Base-by-base conservation (phyloP, 108 stramenopile species). In the Cyclotella kingstonii region DNA sequence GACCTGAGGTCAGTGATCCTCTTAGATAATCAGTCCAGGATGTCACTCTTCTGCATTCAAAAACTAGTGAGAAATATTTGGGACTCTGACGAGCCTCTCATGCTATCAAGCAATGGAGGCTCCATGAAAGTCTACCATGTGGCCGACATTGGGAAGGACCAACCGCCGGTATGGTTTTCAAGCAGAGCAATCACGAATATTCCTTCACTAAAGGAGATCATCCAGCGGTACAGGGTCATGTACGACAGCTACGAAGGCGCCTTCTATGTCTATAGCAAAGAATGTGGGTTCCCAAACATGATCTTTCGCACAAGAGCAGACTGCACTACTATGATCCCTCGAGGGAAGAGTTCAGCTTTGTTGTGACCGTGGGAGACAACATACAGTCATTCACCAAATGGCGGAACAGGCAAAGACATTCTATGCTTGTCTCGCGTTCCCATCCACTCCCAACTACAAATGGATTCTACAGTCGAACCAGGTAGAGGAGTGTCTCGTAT, bases 401-500 rank as follows among this genome's bases (percentile, higher is more conserved):
- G 62, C 62, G 14, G 62, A 51, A 29, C 38, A 38, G 15, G 62
- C 62, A 14, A 23, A 49, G 14, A 29, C 9, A 12, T 28, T 63
- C 10, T 28, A 28, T 6, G 45, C 51, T 33, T 48, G 42, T 7
- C 15, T 77, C 7, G 72, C 63, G n/a, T 63, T 26, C 4, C 81
- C 77, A 27, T 62, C 60, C n/a, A n/a, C 57, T 14, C 3, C 23
- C 27, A 46, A 56, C 0, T 78, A 64, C 53, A 50, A 51, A 26
- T 38, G 34, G 15, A 63, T 68, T 5, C 17, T 72, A 3, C 12
- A 12, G 11, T 58, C 54, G 12, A 78, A 75, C 18, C 35, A 30
- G 5, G 57, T 82, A 29, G 45, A 54, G 4, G 66, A 83, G 26
- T 70, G 45, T 34, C 78, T 75, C 5, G 48, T 83, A 25, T 66